Percentiles rank a stretch among this genome's conserved stretches.
These are phyloP conservation scores for Tilletia caries DNA, from an alignment of 1,284 basidiomycete genomes.

Conservation along the genomic window DNA sequence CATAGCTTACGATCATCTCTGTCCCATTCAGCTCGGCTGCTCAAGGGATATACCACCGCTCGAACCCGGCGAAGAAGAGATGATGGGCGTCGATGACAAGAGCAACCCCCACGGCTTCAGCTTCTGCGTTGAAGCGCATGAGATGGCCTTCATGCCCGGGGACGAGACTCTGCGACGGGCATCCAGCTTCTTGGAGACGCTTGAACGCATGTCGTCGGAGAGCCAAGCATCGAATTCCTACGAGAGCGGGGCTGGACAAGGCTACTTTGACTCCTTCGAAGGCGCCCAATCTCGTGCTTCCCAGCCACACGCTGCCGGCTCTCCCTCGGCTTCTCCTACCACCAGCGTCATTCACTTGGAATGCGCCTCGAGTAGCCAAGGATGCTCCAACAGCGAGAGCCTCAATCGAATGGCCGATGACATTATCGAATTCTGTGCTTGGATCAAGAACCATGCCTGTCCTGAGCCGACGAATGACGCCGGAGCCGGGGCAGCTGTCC, in stretches of 20 bases:
- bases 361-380: conserved; percentile 26
- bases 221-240: neutral
- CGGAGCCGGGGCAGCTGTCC: neutral
- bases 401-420: conserved; percentile 25
- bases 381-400: conserved; percentile 10
- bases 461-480: neutral
- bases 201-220: conserved; percentile 60
- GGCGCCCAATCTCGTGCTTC: neutral
- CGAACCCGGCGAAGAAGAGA: neutral
- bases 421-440: conserved; percentile 47
- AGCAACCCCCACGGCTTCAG: conserved; percentile 72
- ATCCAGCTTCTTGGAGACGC: conserved; percentile 61
- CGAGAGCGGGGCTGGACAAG: neutral
- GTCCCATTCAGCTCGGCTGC: conserved; percentile 28
- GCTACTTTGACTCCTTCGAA: conserved; percentile 7
- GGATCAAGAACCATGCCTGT: conserved; percentile 50
- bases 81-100: neutral
- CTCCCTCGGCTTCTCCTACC: conserved; percentile 3
- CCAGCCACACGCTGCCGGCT: neutral
- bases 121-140: conserved; percentile 80
- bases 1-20: neutral
- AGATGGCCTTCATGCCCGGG: conserved; percentile 65
- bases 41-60: conserved; percentile 33
- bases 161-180: conserved; percentile 62
- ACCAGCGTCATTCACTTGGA: conserved; percentile 50